Evolutionary conservation across 176 grass and related monocot species (phyloP), one percentile per base, ranked within the genome.

Genomic region (Saccharum spontaneum): DNA sequence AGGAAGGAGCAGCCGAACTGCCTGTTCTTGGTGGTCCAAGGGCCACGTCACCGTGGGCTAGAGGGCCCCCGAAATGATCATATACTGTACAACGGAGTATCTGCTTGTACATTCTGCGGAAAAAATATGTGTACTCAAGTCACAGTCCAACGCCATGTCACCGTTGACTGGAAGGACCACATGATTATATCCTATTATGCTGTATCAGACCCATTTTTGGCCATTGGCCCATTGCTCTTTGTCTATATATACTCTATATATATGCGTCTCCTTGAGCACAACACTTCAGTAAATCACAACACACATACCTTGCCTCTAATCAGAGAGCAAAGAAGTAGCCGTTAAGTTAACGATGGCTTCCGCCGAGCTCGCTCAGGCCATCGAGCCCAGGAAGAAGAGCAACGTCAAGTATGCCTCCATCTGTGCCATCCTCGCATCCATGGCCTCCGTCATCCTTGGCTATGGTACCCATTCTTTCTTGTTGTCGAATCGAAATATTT

Each of bases 391-490:
- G 79, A 92, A 86, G 79, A 81, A 61, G 85, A 50, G 87, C 84
- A 94, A 92, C n/a, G 75, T 89, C 76, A 75, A 67, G 46, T 92
- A 82, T 65, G 91, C 88, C n/a, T 90, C 85, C 69, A 65, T 69
- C 46, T 90, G 88, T 40, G 76, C 91, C 52, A 76, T 90, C 69
- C 72, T 90, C 63, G 91, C 88, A 36, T 93, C 91, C 76, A 93
- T 93, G 91, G 84, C 91, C 78, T 86, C 86, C 74, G 79, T 93
- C 84, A 50, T 93, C 40, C 84, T 88, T 67, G 91, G 91, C 76
- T 93, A 93, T 40, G 91, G 91, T 90, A 86, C 39, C n/a, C 30
- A 37, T 22, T 31, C 39, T 20, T 48, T 17, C 24, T n/a, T 17
- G 20, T 22, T 62, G 18, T 28, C 28, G 28, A 28, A 28, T 28